Evolutionary conservation across 2,329 filamentous ascomycete species (phyloP).

Genomic region (Fragosphaeria purpurea): DNA sequence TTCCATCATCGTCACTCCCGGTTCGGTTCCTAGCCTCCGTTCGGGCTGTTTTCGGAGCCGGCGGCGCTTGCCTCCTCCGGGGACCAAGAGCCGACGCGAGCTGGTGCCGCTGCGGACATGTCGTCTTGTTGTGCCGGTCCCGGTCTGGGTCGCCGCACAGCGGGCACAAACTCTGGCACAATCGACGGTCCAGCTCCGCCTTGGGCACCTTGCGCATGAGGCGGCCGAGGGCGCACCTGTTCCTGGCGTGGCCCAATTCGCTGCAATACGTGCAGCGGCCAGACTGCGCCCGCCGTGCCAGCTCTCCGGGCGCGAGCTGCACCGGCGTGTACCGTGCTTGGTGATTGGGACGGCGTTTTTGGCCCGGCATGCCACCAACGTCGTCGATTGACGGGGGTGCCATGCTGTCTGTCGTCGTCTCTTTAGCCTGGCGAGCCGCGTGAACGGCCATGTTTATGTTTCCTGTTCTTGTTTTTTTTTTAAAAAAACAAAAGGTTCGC

Average conservation of each 20-base stretch:
- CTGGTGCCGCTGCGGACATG: constrained; percentile 1
- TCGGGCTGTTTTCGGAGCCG: neutral
- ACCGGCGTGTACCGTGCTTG: no score
- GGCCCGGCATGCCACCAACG: no score
- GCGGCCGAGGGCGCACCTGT: constrained; percentile 7
- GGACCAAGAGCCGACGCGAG: neutral
- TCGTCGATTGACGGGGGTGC: no score
- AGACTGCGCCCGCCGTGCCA: neutral
- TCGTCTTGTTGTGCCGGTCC: constrained; percentile 6
- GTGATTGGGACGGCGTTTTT: no score
- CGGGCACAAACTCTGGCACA: constrained; percentile 6
- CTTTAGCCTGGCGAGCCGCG: no score
- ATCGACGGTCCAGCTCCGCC: neutral
- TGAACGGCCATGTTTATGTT: no score
- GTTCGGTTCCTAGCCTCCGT: neutral
- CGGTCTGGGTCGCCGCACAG: constrained; percentile 10
- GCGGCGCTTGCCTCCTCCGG: neutral
- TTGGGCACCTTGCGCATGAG: constrained; percentile 10
- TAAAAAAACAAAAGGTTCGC: no score
- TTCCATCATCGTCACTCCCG: no score
- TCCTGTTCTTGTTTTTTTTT: no score
- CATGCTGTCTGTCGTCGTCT: no score
- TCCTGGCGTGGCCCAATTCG: constrained; percentile 4
- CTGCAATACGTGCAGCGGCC: constrained; percentile 11
- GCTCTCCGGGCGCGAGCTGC: constrained; percentile 2